Conservation (phyloP, 805 yeast species). For the Hemisphaericaspora nanyangensis region DNA sequence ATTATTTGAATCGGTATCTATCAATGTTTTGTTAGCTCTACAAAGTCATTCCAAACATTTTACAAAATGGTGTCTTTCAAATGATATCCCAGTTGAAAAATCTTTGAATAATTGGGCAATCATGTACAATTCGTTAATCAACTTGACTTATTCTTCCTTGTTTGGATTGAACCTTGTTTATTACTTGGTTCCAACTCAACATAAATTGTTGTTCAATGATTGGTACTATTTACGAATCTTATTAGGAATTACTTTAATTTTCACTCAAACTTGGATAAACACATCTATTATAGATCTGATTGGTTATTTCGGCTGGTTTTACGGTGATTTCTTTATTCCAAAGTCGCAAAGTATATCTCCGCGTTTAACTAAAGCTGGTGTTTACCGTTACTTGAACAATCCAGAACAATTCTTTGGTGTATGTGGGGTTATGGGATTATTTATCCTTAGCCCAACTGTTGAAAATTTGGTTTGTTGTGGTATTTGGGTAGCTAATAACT, state of each 20-base stretch:
- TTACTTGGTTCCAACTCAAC: constrained; percentile 12
- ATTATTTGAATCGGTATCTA: constrained; percentile 46
- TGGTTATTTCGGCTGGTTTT: constrained; percentile 88
- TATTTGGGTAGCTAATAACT: constrained; percentile 61
- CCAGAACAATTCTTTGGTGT: constrained; percentile 79
- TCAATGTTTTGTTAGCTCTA: constrained; percentile 47
- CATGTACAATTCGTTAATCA: constrained; percentile 48
- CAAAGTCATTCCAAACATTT: constrained; percentile 62
- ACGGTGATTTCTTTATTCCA: constrained; percentile 77
- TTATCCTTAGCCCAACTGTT: constrained; percentile 54
- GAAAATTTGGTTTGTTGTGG: constrained; percentile 48
- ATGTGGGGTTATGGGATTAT: constrained; percentile 76
- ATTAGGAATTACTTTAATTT: constrained; percentile 51
- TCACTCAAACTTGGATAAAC: constrained; percentile 67
- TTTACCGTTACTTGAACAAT: constrained; percentile 75
- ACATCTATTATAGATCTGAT: constrained; percentile 63
- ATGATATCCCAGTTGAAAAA: constrained; percentile 59
- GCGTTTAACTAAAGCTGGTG: constrained; percentile 70
- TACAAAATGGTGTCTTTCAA: constrained; percentile 61
- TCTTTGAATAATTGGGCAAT: constrained; percentile 74
- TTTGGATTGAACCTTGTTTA: constrained; percentile 36
- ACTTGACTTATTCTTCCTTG: constrained; percentile 55
- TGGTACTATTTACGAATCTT: constrained; percentile 53
- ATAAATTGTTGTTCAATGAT: constrained; percentile 22
- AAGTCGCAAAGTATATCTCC: constrained; percentile 31